Conservation (phyloP, 192 early-diverging fungal genomes). For the Backusella australiensis region DNA sequence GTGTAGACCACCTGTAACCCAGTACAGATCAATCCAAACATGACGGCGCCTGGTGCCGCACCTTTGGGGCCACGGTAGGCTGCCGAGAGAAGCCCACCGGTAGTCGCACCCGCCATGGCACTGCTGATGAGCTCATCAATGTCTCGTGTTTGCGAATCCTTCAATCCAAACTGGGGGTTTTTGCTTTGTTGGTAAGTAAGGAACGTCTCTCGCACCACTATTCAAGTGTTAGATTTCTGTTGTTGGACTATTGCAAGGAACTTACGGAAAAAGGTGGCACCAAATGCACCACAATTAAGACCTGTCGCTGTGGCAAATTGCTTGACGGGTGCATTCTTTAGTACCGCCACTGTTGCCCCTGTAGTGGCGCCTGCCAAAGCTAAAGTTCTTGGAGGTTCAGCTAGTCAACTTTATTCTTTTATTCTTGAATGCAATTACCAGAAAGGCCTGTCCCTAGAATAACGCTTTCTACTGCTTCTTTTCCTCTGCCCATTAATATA, state of each 20-base stretch:
- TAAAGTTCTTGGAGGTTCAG: not conserved
- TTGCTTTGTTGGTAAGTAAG: conserved; percentile 54
- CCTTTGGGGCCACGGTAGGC: conserved; percentile 47
- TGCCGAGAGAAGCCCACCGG: conserved; percentile 57
- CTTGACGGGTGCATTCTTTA: conserved; percentile 43
- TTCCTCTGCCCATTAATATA: not conserved
- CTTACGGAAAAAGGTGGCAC: conserved; percentile 53
- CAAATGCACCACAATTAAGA: conserved; percentile 49
- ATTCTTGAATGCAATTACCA: not conserved
- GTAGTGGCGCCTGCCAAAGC: conserved; percentile 40
- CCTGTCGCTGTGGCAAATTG: conserved; percentile 42
- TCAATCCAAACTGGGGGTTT: conserved; percentile 50
- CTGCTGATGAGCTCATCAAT: conserved; percentile 65
- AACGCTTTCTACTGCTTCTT: conserved; percentile 8
- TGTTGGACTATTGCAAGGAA: not conserved
- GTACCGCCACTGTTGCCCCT: conserved; percentile 42
- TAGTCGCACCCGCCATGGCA: conserved; percentile 53
- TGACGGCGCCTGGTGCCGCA: conserved; percentile 50
- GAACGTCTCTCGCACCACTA: conserved; percentile 58
- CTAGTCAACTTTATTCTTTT: not conserved
- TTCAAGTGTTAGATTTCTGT: not conserved
- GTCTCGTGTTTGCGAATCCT: conserved; percentile 57
- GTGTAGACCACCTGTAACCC: conserved; percentile 49
- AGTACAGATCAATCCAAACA: conserved; percentile 51
- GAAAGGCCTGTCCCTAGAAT: conserved; percentile 3